Percentiles rank a stretch among this genome's conserved stretches.
Conservation (phyloP, 768 basidiomycete genomes). For the Phaeotremella fagi region DNA sequence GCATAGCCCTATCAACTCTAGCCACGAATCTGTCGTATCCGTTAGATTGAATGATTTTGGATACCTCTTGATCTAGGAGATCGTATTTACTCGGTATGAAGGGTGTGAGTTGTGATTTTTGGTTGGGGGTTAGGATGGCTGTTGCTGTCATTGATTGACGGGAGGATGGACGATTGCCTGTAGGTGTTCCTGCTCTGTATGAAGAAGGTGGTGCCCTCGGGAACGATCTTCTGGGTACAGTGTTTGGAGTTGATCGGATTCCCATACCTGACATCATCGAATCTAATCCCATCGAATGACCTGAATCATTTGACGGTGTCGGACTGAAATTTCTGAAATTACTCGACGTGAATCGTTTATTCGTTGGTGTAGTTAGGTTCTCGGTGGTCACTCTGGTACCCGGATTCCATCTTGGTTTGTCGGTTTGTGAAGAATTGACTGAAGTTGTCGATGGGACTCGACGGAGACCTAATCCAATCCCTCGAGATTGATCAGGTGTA, state of each 20-base stretch:
- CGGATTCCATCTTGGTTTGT: slow-evolving; percentile 32
- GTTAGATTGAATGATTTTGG: slow-evolving; percentile 8
- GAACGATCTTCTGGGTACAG: background rate
- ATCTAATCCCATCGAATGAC: background rate
- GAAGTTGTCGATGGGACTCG: slow-evolving; percentile 3
- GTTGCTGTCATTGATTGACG: slow-evolving; percentile 18
- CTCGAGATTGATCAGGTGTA: background rate
- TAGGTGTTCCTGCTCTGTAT: slow-evolving; percentile 31
- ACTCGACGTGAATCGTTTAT: slow-evolving; percentile 1
- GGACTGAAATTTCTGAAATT: background rate
- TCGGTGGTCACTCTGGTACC: slow-evolving; percentile 17
- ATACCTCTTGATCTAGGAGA: slow-evolving; percentile 26
- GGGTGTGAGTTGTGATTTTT: slow-evolving; percentile 12
- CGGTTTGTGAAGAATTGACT: slow-evolving; percentile 2
- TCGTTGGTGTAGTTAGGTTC: slow-evolving; percentile 3
- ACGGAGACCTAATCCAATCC: background rate
- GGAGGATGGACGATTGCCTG: slow-evolving; percentile 13
- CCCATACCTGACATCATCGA: background rate
- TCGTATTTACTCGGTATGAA: slow-evolving; percentile 35
- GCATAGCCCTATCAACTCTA: slow-evolving; percentile 27
- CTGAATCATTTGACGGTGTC: background rate
- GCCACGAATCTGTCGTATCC: slow-evolving; percentile 26
- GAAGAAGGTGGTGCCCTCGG: slow-evolving; percentile 25
- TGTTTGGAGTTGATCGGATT: background rate
- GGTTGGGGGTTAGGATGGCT: background rate